These are phyloP conservation scores for Talaromyces piceae DNA, from an alignment of 2,329 filamentous ascomycete genomes.

Conservation along the genomic window DNA sequence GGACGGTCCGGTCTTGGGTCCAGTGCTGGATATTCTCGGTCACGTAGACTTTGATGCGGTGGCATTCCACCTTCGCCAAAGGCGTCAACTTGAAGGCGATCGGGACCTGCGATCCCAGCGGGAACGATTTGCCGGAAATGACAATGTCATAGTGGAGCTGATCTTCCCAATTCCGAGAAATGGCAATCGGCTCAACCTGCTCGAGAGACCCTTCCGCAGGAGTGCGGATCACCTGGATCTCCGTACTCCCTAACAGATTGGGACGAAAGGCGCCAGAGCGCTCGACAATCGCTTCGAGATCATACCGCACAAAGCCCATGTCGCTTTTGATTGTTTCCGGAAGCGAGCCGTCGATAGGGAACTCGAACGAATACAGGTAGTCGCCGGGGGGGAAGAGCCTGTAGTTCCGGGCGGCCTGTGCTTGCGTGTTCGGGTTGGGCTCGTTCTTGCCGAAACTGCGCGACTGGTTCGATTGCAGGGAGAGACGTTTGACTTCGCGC, in stretches of 20 bases:
- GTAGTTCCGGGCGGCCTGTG: slow-evolving; percentile 70
- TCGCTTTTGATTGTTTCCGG: slow-evolving; percentile 82
- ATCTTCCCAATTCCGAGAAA: slow-evolving; percentile 89
- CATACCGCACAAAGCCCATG: slow-evolving; percentile 79
- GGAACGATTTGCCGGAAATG: slow-evolving; percentile 92
- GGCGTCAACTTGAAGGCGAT: slow-evolving; percentile 93
- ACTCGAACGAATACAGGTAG: slow-evolving; percentile 71
- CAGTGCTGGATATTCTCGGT: slow-evolving; percentile 90
- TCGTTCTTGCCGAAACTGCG: slow-evolving; percentile 81
- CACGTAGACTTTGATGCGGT: slow-evolving; percentile 84
- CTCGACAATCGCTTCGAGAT: slow-evolving; percentile 76
- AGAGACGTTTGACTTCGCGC: slow-evolving; percentile 58
- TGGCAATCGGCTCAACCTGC: slow-evolving; percentile 87
- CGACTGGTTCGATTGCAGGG: slow-evolving; percentile 71
- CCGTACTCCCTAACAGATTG: slow-evolving; percentile 73
- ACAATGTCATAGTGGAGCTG: slow-evolving; percentile 94
- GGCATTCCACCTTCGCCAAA: slow-evolving; percentile 84
- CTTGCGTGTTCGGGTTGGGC: slow-evolving; percentile 45
- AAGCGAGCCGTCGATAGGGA: slow-evolving; percentile 68
- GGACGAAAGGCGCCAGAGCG: slow-evolving; percentile 83
- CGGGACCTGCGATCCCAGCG: slow-evolving; percentile 76
- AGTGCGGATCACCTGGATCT: slow-evolving; percentile 75
- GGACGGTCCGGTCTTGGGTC: slow-evolving; percentile 76
- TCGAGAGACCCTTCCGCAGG: slow-evolving; percentile 83
- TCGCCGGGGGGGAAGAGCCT: slow-evolving; percentile 73